Evolutionary conservation across 2,329 filamentous ascomycete species (phyloP), one percentile per base, ranked within the genome.

Genomic region (Fusarium compactum): DNA sequence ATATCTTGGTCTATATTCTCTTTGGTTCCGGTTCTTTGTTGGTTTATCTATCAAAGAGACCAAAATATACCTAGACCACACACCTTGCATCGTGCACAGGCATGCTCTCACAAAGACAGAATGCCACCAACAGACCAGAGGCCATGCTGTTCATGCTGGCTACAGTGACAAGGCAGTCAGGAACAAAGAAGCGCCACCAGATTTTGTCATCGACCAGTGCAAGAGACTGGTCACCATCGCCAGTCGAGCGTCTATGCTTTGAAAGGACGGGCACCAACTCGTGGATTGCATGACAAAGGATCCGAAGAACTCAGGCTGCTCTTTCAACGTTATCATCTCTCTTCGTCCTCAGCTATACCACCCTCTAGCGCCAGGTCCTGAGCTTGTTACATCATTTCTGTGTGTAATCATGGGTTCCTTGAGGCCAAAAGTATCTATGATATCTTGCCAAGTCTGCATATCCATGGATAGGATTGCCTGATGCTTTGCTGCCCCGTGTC

Each of bases 381-480:
- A 78, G 30, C 79, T 80, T 9, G 80, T 79, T 60, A 87, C 82
- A 68, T 93, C 90, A 67, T 87, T 82, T 18, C 96, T 88, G 78
- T 97, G 92, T n/a, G 90, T 87, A 67, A 99, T 98, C 80, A 98
- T 91, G 2, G 92, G 85, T 69, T 93, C 85, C n/a, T 83, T 86
- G 70, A 98, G 93, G 27, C 91, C 83, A 75, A 95, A 97, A 0
- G 88, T 89, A 12, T 92, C 80, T 51, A 97, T 91, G 46, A 98
- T 85, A 22, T 92, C 87, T 71, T 89, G 84, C 95, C 95, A 99
- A 0, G 88, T 92, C 2, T 88, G 85, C 84, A 94, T 96, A 73
- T 98, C 94, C 67, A 99, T 88, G 15, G 92, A 91, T 77, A 98
- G 89, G 24, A 99, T 91, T 15, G 95, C 93, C 80, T 99, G 96